Base-by-base conservation (phyloP, 768 basidiomycete species). In the Rhizopogon vinicolor region DNA sequence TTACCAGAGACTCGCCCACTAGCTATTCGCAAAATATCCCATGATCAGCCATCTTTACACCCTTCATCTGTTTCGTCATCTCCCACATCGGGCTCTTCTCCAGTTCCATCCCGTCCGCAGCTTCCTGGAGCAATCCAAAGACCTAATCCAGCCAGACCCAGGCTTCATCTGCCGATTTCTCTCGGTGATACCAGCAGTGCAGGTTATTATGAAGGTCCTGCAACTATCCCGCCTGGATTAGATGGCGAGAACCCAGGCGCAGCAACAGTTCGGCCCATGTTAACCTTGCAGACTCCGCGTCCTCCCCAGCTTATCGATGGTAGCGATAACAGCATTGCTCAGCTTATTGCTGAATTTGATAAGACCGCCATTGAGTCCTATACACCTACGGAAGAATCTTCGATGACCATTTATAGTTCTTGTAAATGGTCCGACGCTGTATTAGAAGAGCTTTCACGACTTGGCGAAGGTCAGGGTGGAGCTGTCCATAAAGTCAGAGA, bases 391-490 rank as follows among this genome's bases (percentile, higher is more conserved):
- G 71, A 74, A 58, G 72, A 73, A 61, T 70, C 72, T 41, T 60
- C 64, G 9, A 68, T 67, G 45, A 57, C 52, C 13, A 60, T 44
- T 41, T 57, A 48, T 16, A 57, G 60, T 41, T 52, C 53, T 3
- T 66, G 60, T 51, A 68, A 81, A 54, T 91, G 82, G 78, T 79
- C 82, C 7, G 90, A 93, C 67, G 81, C 82, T 53, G 66, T 84
- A 54, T 78, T 98, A 54, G 89, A 93, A 61, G 89, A 91, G 60
- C 59, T 93, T 8, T 69, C 75, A 13, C 83, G 91, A 52, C 76
- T 99, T 2, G 97, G 97, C 18, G 94, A 98, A 65, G 97, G 97
- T 41, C 93, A 94, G 53, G 94, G 95, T 44, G 97, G 97, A 44
- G 94, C 93, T 7, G 97, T 99, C 10, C 87, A 96, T 70, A 94